Conservation (phyloP, 1,284 basidiomycete genomes). For the Ceratobasidium sp. region DNA sequence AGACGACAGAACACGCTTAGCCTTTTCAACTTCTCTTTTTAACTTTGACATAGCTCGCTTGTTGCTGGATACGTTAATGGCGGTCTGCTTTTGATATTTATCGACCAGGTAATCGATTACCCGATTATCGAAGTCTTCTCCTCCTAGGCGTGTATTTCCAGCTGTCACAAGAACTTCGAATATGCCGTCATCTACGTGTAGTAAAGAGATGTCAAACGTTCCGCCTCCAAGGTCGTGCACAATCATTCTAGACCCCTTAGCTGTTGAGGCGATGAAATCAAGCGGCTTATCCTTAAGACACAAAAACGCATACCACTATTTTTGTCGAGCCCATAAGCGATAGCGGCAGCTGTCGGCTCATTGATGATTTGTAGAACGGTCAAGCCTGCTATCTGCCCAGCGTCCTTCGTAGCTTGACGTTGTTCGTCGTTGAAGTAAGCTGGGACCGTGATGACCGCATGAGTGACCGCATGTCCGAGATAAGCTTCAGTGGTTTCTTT, state of each 20-base stretch:
- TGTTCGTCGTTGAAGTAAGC: constrained; percentile 74
- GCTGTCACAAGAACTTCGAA: constrained; percentile 42
- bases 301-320: constrained; percentile 45
- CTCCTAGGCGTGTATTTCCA: constrained; percentile 62
- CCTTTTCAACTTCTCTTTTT: constrained; percentile 66
- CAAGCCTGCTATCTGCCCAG: constrained; percentile 70
- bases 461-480: constrained; percentile 69
- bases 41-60: constrained; percentile 66
- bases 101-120: constrained; percentile 66
- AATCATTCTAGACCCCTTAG: constrained; percentile 67
- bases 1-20: constrained; percentile 69
- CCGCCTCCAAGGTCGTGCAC: constrained; percentile 69
- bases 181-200: constrained; percentile 67
- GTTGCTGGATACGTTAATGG: constrained; percentile 66
- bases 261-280: too few relatives aligned
- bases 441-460: constrained; percentile 71
- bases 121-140: constrained; percentile 73
- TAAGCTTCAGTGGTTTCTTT: constrained; percentile 73
- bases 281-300: too few relatives aligned
- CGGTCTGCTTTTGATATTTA: constrained; percentile 65
- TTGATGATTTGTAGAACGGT: constrained; percentile 73
- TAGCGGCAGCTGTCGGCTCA: constrained; percentile 71
- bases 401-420: constrained; percentile 70
- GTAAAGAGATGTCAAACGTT: constrained; percentile 71
- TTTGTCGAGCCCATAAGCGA: constrained; percentile 69